Evolutionary conservation across 306 rosid genomes (phyloP).

Genomic region (Citrullus amarus): DNA sequence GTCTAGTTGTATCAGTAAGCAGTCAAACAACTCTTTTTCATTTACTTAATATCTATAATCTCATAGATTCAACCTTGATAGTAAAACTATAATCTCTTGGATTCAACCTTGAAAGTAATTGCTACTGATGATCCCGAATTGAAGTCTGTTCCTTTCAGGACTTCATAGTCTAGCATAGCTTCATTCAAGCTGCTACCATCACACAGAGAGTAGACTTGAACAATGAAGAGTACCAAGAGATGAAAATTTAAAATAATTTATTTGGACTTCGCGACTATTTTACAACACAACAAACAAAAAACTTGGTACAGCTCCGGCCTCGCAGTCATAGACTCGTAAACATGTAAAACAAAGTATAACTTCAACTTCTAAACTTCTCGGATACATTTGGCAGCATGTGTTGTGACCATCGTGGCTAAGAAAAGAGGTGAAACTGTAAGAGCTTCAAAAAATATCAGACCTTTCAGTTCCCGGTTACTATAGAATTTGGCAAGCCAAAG

Average conservation of each 20-base stretch:
- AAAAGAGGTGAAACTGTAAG: background rate
- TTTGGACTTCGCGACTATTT: background rate
- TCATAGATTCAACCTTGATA: background rate
- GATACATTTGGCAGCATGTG: background rate
- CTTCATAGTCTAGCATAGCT: background rate
- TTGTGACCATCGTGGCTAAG: background rate
- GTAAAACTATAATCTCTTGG: background rate
- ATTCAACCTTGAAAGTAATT: background rate
- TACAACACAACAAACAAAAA: background rate
- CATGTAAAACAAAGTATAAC: background rate
- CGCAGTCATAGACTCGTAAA: background rate
- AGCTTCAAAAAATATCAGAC: constrained; percentile 1
- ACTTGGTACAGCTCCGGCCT: background rate
- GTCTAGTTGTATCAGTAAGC: background rate
- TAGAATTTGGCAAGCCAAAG: background rate
- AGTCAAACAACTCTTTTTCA: background rate
- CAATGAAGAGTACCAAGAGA: background rate
- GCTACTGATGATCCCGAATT: background rate
- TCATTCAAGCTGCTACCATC: background rate
- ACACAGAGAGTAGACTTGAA: background rate
- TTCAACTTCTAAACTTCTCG: background rate
- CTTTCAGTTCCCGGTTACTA: background rate
- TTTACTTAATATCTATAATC: background rate
- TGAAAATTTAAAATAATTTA: background rate
- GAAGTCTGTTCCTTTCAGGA: background rate